Base-by-base conservation (phyloP, 164 flowering plant species). In the Hamamelis virginiana region DNA sequence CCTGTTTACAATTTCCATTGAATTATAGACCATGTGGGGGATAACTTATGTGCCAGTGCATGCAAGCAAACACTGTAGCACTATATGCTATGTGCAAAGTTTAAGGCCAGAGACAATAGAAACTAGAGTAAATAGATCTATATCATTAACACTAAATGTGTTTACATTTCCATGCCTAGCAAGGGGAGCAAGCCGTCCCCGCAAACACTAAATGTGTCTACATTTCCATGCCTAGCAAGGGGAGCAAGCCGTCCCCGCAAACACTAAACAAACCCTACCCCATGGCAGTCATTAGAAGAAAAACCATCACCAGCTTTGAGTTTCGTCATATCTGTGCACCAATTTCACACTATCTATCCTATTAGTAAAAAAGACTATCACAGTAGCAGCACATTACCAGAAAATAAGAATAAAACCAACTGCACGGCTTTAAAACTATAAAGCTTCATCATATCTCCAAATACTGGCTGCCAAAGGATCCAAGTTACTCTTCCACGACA, bases 401-500 rank as follows among this genome's bases (percentile, higher is more conserved):
- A 4, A 53, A 25, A 55, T 67, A 11, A 44, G 51, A 55, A 19
- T 22, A 55, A 41, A 13, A 55, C 61, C 50, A 43, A 21, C 22
- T 8, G 22, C 60, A 67, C 6, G 46, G 50, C 28, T 41, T 55
- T 13, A 25, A 43, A 43, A 56, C 18, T 21, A 19, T 12, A 23
- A 55, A 21, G 21, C 21, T 55, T 23, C 22, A 21, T 19, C 59
- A 55, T 22, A 53, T 53, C 25, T 22, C n/a, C 57, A 9, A 53
- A 22, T 22, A n/a, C 57, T 18, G 6, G 23, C 51, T 21, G 51
- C 58, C 41, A 44, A 16, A 9, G 8, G 56, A 25, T 22, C 16
- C 57, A 44, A 33, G 16, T 70, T 55, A 61, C 61, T 76, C 73
- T 15, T 74, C 77, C 5, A 9, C 59, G 10, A 77, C 75, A 43